Conservation (phyloP, 306 rosid species). For the Vigna mungo region DNA sequence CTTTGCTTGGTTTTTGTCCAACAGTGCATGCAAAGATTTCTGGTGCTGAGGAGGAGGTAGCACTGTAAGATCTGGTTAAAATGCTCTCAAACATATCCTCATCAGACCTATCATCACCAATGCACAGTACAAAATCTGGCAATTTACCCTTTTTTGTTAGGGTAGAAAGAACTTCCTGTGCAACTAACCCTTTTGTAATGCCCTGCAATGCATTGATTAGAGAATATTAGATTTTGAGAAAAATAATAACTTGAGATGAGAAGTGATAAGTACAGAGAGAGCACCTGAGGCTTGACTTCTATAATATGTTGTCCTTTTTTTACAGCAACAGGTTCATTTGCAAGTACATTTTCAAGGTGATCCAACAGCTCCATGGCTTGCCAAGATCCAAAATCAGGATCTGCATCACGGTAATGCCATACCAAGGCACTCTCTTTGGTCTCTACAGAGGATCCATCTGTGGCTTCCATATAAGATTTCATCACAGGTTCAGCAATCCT, state of each 20-base stretch:
- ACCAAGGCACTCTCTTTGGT: conserved; percentile 87
- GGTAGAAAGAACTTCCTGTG: conserved; percentile 44
- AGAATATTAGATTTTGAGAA: conserved; percentile 23
- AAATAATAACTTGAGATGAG: conserved; percentile 17
- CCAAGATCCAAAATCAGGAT: conserved; percentile 84
- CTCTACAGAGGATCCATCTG: conserved; percentile 86
- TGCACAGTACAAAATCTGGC: conserved; percentile 52
- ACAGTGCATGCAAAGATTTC: conserved; percentile 91
- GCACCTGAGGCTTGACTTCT: conserved; percentile 92
- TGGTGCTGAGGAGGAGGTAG: conserved; percentile 52
- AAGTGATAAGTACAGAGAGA: conserved; percentile 23
- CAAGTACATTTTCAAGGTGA: conserved; percentile 84
- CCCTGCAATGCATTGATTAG: conserved; percentile 50
- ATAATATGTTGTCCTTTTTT: conserved; percentile 82
- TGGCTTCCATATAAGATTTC: conserved; percentile 78
- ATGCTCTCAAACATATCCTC: conserved; percentile 74
- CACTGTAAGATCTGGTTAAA: conserved; percentile 50
- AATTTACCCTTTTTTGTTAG: conserved; percentile 36
- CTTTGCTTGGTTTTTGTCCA: conserved; percentile 96
- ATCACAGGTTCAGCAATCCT: conserved; percentile 79
- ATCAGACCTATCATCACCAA: conserved; percentile 58
- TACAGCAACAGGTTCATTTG: conserved; percentile 89
- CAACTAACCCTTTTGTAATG: conserved; percentile 51
- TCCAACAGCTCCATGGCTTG: conserved; percentile 84
- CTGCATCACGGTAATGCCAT: conserved; percentile 81